Conservation (phyloP, 2,329 filamentous ascomycete species). For the Cordyceps javanica region DNA sequence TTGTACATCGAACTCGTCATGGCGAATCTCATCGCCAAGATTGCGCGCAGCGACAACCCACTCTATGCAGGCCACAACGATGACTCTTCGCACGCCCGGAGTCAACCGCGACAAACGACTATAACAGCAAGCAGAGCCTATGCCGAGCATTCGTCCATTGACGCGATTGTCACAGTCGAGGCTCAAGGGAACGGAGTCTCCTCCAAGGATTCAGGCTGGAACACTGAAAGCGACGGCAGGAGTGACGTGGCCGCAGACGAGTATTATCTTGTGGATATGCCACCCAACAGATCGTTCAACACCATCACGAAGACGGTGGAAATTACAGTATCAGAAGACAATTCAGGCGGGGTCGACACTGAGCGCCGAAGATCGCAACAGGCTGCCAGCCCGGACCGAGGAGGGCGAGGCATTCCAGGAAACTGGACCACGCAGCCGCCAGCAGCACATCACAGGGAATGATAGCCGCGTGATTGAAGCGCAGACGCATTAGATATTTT, state of each 20-base stretch:
- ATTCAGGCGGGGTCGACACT: not conserved
- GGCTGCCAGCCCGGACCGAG: not conserved
- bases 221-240: not conserved
- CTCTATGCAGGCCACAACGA: not conserved
- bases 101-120: not conserved
- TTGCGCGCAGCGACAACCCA: constrained; percentile 3
- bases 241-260: not conserved
- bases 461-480: no score
- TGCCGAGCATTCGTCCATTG: not conserved
- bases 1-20: constrained; percentile 12
- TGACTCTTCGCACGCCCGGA: not conserved
- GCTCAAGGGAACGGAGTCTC: not conserved
- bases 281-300: not conserved
- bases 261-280: not conserved
- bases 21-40: constrained; percentile 11
- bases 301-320: not conserved
- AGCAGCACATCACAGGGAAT: not conserved
- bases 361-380: not conserved
- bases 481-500: no score
- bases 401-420: not conserved
- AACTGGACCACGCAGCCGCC: not conserved
- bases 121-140: not conserved
- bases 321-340: not conserved
- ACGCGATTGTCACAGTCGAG: not conserved
- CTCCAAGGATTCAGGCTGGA: not conserved